A percentile compares a stretch with the other conserved stretches of the same genome.
These are phyloP conservation scores for Pyrenophora teres DNA, from an alignment of 2,329 filamentous ascomycete genomes.

Conservation along the genomic window DNA sequence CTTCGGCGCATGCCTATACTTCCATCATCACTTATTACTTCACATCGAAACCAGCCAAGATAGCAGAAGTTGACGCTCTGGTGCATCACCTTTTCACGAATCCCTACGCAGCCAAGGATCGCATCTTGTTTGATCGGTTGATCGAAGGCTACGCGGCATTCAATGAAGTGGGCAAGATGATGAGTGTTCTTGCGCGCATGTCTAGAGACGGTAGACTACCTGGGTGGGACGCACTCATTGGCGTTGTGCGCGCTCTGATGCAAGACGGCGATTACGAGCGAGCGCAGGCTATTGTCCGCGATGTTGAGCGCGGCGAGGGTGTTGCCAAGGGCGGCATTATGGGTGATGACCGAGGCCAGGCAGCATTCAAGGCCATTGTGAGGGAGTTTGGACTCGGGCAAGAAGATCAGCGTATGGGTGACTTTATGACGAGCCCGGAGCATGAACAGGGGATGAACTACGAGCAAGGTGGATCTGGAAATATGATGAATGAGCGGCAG, in stretches of 20 bases:
- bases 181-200: slow-evolving; percentile 50
- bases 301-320: slow-evolving; percentile 43
- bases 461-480: not conserved
- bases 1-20: slow-evolving; percentile 72
- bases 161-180: slow-evolving; percentile 56
- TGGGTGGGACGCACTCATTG: slow-evolving; percentile 49
- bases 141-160: slow-evolving; percentile 67
- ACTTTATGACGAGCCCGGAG: not conserved
- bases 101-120: slow-evolving; percentile 51
- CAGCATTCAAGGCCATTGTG: slow-evolving; percentile 24
- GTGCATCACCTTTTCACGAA: slow-evolving; percentile 54
- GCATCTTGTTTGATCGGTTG: slow-evolving; percentile 70
- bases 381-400: slow-evolving; percentile 15
- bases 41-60: slow-evolving; percentile 60
- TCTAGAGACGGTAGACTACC: slow-evolving; percentile 48
- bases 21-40: slow-evolving; percentile 74
- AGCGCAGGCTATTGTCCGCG: slow-evolving; percentile 43
- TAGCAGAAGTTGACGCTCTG: slow-evolving; percentile 63
- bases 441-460: not conserved
- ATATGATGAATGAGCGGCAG: not conserved
- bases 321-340: slow-evolving; percentile 30
- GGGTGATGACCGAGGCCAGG: slow-evolving; percentile 15
- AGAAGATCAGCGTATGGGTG: slow-evolving; percentile 17
- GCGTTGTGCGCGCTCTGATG: slow-evolving; percentile 47
- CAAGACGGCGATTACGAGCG: slow-evolving; percentile 43